Evolutionary conservation across 2,329 filamentous ascomycete species (phyloP), one percentile per base, ranked within the genome.

Genomic region (Curvularia spicifera): DNA sequence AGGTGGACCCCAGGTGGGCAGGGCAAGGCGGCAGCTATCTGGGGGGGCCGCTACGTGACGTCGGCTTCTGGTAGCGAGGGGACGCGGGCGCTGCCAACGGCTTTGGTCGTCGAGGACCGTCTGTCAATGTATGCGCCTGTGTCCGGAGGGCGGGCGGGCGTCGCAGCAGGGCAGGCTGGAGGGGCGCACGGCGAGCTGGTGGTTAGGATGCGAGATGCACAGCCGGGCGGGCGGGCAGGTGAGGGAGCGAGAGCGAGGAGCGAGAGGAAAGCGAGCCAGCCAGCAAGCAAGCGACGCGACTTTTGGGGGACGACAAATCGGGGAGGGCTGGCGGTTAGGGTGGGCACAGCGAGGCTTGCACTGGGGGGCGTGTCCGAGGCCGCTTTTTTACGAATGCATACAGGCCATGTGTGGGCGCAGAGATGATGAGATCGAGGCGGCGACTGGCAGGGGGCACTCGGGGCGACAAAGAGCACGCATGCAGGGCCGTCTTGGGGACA

Each of bases 11-110:
- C 43, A 60, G 57, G 54, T 60, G 60, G 62, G 61, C 62, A 69
- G 26, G 69, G 71, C 69, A 68, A 69, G 69, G 71, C 69, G 68
- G 67, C 63, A 68, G 66, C 58, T 61, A 59, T 51, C 56, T 59
- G 44, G 63, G 58, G 56, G 39, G 62, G 63, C 63, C 58, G 60
- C 59, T 65, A 61, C 53, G 64, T 63, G 56, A 59, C 59, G 59
- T 56, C 56, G 55, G 33, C 47, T 52, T 44, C 13, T 43, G 24
- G 33, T 50, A 54, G 56, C 56, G 56, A 58, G 45, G 26, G 51
- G 18, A 44, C 51, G 54, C 50, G 52, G 39, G 18, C 29, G 51
- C 18, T 45, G 39, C 53, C 56, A 54, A 45, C 39, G 47, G 56
- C 51, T 46, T 39, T 35, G 24, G 18, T 29, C 7, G 39, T 53